Base-by-base conservation (phyloP, 2,329 filamentous ascomycete species). In the Aspergillus cejpii region DNA sequence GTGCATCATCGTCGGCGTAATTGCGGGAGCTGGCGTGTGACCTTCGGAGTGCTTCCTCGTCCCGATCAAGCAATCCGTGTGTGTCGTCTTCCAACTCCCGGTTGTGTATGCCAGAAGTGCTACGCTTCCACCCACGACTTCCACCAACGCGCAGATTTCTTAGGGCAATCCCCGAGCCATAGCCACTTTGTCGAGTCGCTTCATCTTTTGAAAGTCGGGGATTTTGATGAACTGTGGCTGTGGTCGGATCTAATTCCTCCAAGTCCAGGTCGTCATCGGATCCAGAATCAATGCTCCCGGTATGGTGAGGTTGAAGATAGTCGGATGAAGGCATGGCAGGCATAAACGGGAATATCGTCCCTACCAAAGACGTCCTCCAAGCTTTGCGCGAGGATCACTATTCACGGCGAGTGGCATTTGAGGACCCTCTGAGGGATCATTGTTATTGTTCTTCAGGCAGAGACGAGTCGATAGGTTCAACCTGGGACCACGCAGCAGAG, bases 1-100 rank as follows among this genome's bases (percentile, higher is more conserved):
- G 85, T 27, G 80, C 81, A 67, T 91, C 83, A 52, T 91, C 87
- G 38, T 81, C 80, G 17, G 74, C 77, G 51, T 72, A 72, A 36
- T 58, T 56, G 12, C 73, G 74, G 20, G 68, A 73, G 58, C 78
- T 82, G 15, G 73, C 77, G 50, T 79, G 80, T 1, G 81, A 83
- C 56, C 79, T 76, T 50, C 78, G 74, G 47, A 74, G 71, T 42
- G 70, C 71, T 15, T 73, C 70, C 4, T 71, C 74, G 34, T 81
- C 77, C 11, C 76, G 74, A 38, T 85, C 80, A 43, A 91, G 69
- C 43, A 92, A 71, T 4, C 77, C 79, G 53, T 81, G 73, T 29
- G 80, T 70, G 61, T 90, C 86, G 28, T 87, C 81, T 47, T 83
- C 78, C 41, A 54, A 54, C 7, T 49, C 52, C 38, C 52, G 51